Evolutionary conservation across 2,329 filamentous ascomycete genomes (phyloP), one percentile per base, ranked within the genome.

Genomic region (Hypocrella siamensis): DNA sequence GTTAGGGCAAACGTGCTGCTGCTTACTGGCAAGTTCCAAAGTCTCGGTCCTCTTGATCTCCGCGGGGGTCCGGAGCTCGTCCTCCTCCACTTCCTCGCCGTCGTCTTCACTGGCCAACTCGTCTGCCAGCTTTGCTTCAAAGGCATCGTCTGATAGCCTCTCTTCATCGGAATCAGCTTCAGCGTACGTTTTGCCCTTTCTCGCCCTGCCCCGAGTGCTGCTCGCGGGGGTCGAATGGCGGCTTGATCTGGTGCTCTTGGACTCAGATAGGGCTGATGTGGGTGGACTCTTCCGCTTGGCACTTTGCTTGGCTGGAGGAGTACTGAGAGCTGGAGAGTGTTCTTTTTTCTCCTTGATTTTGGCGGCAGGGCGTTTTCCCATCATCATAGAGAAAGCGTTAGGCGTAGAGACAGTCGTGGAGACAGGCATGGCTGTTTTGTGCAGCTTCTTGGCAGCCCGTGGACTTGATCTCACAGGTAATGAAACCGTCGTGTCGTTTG

Each of bases 171-270:
- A 61, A 21, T 81, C 56, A 42, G 72, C 52, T 37, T 76, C 56
- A 46, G 63, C 56, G 41, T 75, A 74, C 0, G 42, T 46, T 5
- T 37, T 57, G 1, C 51, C 58, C 35, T 62, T 69, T 11, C 69
- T 65, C 2, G 63, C 55, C 15, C 72, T 62, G 5, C 57, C 56
- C 2, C 67, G 65, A 2, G 52, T 58, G 18, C 65, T 70, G 18
- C 65, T 70, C 0, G 65, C 63, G 1, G 85, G 85, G 0, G 84
- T 93, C 0, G 80, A 83, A 7, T 73, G 68, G 3, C 78, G 65
- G 39, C 77, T 90, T 0, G 79, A 78, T 46, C 79, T 86, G 1
- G 70, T 57, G 38, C 78, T 86, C 50, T 94, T 94, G 2, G 42
- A 59, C 0, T 55, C 46, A 0, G 63, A 52, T 27, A 59, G 54